A percentile compares a stretch with the other conserved stretches of the same genome.
Evolutionary conservation across 2,329 filamentous ascomycete species (phyloP).

Genomic region (Septoria linicola): DNA sequence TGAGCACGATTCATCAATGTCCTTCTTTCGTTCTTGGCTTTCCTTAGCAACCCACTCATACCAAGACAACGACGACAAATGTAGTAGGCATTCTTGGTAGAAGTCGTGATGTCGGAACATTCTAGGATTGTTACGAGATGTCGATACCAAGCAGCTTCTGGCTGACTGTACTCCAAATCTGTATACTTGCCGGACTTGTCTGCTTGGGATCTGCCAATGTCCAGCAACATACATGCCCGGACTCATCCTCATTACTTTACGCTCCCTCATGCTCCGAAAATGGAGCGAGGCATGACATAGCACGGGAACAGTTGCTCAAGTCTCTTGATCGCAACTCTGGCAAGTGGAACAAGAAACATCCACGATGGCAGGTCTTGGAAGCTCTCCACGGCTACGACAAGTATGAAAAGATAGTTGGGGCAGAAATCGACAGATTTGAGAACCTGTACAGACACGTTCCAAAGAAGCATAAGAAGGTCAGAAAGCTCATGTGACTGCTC

Average conservation of each 20-base stretch:
- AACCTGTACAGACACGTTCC: constrained; percentile 23
- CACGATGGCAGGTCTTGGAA: constrained; percentile 77
- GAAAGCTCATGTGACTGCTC: neutral
- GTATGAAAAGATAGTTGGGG: constrained; percentile 19
- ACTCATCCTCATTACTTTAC: neutral
- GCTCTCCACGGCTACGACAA: constrained; percentile 70
- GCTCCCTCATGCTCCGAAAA: constrained; percentile 1
- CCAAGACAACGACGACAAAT: neutral
- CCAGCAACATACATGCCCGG: neutral
- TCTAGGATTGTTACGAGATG: neutral
- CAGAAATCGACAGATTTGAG: constrained; percentile 22
- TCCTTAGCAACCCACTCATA: constrained; percentile 3
- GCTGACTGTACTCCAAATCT: constrained; percentile 4
- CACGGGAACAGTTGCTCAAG: constrained; percentile 14
- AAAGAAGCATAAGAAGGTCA: constrained; percentile 19
- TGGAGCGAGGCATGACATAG: constrained; percentile 5
- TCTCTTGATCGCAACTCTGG: constrained; percentile 15
- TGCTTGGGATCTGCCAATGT: neutral
- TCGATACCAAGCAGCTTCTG: neutral
- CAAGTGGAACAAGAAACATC: constrained; percentile 36
- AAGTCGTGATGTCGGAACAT: neutral
- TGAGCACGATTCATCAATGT: constrained; percentile 12
- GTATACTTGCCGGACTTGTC: constrained; percentile 3
- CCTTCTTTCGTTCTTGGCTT: constrained; percentile 2
- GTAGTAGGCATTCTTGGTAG: neutral